These are phyloP conservation scores for Phytopythium cucurbitacearum DNA, from an alignment of 352 stramenopile genomes.

Conservation along the genomic window DNA sequence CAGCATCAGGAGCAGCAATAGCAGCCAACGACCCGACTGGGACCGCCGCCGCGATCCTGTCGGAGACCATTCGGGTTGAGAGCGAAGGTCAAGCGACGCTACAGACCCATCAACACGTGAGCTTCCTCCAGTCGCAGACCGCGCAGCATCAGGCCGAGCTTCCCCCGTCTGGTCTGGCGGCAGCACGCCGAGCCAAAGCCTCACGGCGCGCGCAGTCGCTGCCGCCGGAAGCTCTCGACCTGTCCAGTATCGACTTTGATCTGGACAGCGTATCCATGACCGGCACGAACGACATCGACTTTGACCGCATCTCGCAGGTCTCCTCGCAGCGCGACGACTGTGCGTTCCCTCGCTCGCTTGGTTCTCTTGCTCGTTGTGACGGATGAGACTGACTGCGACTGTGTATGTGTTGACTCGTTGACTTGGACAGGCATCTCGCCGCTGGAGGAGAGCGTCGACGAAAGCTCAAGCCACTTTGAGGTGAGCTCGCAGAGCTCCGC, in stretches of 20 bases:
- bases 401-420: neutral
- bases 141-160: constrained; percentile 27
- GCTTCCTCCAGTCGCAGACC: constrained; percentile 17
- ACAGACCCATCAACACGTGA: constrained; percentile 10
- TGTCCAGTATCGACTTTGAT: constrained; percentile 64
- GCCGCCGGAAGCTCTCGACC: constrained; percentile 47
- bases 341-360: constrained; percentile 24
- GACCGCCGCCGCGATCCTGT: constrained; percentile 8
- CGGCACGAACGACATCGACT: constrained; percentile 42
- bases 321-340: constrained; percentile 72
- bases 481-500: constrained; percentile 76
- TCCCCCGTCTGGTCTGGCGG: constrained; percentile 12
- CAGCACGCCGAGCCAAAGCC: constrained; percentile 13
- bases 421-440: constrained; percentile 61
- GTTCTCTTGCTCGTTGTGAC: neutral
- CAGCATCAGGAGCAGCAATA: constrained; percentile 2
- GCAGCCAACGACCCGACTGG: neutral
- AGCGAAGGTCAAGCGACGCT: constrained; percentile 18
- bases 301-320: constrained; percentile 60
- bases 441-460: constrained; percentile 68
- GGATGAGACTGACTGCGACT: constrained; percentile 7
- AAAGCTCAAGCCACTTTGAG: constrained; percentile 78
- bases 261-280: constrained; percentile 81
- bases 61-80: constrained; percentile 30
- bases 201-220: constrained; percentile 58